A percentile compares a stretch with the other conserved stretches of the same genome.
These are phyloP conservation scores for Lecanoromycetidae sp. DNA, from an alignment of 2,329 filamentous ascomycete species.

Conservation along the genomic window DNA sequence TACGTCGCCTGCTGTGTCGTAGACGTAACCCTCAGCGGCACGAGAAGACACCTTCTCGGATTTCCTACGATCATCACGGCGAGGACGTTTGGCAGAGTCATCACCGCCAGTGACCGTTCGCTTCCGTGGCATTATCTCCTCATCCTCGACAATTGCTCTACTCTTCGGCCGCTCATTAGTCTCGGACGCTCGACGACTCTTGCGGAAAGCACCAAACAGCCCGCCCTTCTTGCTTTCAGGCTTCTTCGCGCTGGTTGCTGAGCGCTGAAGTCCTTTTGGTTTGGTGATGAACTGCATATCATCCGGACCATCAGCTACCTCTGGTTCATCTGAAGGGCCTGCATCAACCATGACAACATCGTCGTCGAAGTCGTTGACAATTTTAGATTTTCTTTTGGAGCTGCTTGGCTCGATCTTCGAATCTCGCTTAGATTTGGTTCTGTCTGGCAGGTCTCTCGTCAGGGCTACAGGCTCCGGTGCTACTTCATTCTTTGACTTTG, in stretches of 20 bases:
- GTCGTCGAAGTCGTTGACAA: constrained; percentile 27
- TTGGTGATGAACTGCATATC: constrained; percentile 42
- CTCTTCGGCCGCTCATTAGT: constrained; percentile 11
- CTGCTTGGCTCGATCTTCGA: constrained; percentile 3
- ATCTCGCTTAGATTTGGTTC: constrained; percentile 10
- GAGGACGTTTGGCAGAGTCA: constrained; percentile 17
- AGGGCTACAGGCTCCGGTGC: constrained; percentile 21
- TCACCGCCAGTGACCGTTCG: constrained; percentile 16
- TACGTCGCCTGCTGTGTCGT: constrained; percentile 12
- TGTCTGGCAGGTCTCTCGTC: constrained; percentile 14
- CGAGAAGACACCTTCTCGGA: constrained; percentile 13
- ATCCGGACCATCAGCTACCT: constrained; percentile 37
- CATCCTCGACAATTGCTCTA: constrained; percentile 16
- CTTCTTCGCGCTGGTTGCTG: constrained; percentile 52
- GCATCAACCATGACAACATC: constrained; percentile 45
- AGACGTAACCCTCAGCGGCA: constrained; percentile 14
- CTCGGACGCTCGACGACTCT: constrained; percentile 14
- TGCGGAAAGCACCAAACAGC: constrained; percentile 42
- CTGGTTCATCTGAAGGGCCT: constrained; percentile 33
- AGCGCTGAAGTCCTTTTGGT: constrained; percentile 44
- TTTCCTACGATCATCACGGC: constrained; percentile 16
- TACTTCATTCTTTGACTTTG: constrained; percentile 29
- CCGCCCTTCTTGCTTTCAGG: constrained; percentile 45
- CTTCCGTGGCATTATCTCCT: constrained; percentile 16
- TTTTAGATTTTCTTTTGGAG: constrained; percentile 23